A percentile compares a stretch with the other conserved stretches of the same genome.
Evolutionary conservation across 768 basidiomycete genomes (phyloP).

Genomic region (Pisolithus tinctorius): DNA sequence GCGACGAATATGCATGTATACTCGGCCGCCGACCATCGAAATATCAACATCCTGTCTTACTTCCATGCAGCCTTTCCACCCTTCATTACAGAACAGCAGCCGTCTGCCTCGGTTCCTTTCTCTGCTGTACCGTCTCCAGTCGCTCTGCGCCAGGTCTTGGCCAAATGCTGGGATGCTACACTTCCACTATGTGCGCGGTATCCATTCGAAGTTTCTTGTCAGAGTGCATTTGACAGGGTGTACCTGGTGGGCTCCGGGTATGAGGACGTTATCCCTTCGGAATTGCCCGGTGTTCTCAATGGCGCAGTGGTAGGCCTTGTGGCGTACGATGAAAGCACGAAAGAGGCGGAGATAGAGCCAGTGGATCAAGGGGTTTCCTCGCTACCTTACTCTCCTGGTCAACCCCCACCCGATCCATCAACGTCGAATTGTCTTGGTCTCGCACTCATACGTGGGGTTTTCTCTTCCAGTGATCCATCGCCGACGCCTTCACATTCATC

Average conservation of each 20-base stretch:
- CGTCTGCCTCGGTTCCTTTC: constrained; percentile 5
- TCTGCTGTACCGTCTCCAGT: not conserved
- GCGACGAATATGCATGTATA: constrained; percentile 23
- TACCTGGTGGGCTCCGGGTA: constrained; percentile 65
- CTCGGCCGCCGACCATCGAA: constrained; percentile 58
- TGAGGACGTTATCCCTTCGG: constrained; percentile 71
- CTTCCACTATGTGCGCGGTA: constrained; percentile 58
- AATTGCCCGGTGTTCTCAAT: constrained; percentile 68
- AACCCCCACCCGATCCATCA: constrained; percentile 47
- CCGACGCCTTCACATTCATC: constrained; percentile 23
- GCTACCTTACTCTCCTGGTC: constrained; percentile 56
- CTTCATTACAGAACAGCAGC: constrained; percentile 16
- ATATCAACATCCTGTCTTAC: constrained; percentile 68
- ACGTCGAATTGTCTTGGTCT: constrained; percentile 67
- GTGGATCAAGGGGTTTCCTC: not conserved
- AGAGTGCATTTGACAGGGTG: constrained; percentile 52
- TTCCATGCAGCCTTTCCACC: constrained; percentile 49
- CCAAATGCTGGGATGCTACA: constrained; percentile 56
- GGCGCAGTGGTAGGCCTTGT: constrained; percentile 78
- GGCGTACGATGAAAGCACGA: constrained; percentile 28
- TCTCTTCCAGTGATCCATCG: not conserved
- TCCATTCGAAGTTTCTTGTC: constrained; percentile 69
- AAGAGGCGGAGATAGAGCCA: not conserved
- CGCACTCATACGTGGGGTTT: constrained; percentile 57
- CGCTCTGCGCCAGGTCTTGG: constrained; percentile 30